These are phyloP conservation scores for Fusarium austroafricanum DNA, from an alignment of 2,329 filamentous ascomycete species.

Conservation along the genomic window DNA sequence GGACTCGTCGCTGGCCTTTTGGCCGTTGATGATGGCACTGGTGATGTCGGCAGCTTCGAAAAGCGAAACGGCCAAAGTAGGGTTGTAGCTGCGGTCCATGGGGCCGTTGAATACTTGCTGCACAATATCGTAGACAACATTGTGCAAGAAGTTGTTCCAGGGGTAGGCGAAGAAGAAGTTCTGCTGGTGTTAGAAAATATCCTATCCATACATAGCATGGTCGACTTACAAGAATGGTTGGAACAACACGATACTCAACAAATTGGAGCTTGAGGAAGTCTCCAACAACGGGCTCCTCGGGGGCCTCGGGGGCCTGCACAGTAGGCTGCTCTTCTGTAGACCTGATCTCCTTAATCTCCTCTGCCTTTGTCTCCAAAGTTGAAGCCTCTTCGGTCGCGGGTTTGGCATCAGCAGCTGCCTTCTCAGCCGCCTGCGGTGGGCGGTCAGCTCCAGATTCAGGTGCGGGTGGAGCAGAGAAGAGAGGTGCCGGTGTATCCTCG, in stretches of 20 bases:
- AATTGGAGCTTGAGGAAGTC: constrained; percentile 97
- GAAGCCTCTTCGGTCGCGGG: neutral
- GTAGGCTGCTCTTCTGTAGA: constrained; percentile 27
- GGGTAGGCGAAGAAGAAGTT: constrained; percentile 98
- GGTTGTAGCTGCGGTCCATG: constrained; percentile 96
- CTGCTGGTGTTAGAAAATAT: constrained; percentile 57
- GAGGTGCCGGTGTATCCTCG: constrained; percentile 75
- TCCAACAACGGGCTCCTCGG: constrained; percentile 80
- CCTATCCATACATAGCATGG: neutral
- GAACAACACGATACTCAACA: constrained; percentile 92
- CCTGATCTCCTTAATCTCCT: constrained; percentile 9
- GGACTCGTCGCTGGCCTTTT: constrained; percentile 86
- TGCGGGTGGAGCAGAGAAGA: constrained; percentile 55
- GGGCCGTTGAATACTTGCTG: constrained; percentile 99
- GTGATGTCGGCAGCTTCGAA: constrained; percentile 93
- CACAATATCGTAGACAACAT: constrained; percentile 98
- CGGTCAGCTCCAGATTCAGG: constrained; percentile 46
- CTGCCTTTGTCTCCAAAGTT: constrained; percentile 11
- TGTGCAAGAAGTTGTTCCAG: constrained; percentile 99
- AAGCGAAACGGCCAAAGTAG: constrained; percentile 87
- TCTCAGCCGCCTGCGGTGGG: constrained; percentile 38
- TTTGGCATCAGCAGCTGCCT: constrained; percentile 18
- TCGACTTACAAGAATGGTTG: constrained; percentile 85
- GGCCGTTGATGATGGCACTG: constrained; percentile 90
- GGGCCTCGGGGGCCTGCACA: constrained; percentile 40